Evolutionary conservation across 306 rosid species (phyloP), one percentile per base, ranked within the genome.

Genomic region (Prunus padus): DNA sequence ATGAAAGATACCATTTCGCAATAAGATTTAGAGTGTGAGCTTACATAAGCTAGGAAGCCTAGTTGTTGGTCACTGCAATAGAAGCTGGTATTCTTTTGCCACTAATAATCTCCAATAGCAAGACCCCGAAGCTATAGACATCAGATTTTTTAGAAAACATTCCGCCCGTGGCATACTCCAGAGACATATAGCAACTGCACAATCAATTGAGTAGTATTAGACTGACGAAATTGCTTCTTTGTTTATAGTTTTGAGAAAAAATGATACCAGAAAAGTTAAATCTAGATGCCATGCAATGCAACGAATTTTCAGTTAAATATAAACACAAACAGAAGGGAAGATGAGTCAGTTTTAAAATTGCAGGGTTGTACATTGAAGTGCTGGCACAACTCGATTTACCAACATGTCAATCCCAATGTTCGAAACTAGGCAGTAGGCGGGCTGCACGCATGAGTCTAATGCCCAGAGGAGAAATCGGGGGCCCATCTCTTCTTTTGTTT

Each of bases 151-250:
- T 76, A 0, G 79, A 79, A 40, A 59, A 76, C 2, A 69, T 31
- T 14, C 84, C 79, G 0, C 69, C 59, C 19, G 44, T 44, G 1
- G 77, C 79, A 3, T 83, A 83, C 68, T 83, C 84, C 1, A 73
- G 79, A 14, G 81, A 77, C 80, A 79, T 74, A 55, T 83, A 83
- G 4, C 84, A 79, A 25, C 87, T 79, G 59, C 8, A 80, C 4
- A 7, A 2, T 6, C 25, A 26, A 62, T 4, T 33, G 19, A 8
- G 8, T n/a, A n/a, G n/a, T n/a, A n/a, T n/a, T n/a, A n/a, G n/a
- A n/a, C n/a, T n/a, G 22, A 26, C 4, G 6, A 12, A 42, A n/a
- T 20, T 42, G n/a, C 65, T 59, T 10, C n/a, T 65, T 11, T 45
- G 30, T 40, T 65, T 65, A 11, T 33, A 12, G 11, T 52, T 23